phyloP scores from a whole-genome alignment of 352 stramenopile species.

The Globisporangium ultimum region DNA sequence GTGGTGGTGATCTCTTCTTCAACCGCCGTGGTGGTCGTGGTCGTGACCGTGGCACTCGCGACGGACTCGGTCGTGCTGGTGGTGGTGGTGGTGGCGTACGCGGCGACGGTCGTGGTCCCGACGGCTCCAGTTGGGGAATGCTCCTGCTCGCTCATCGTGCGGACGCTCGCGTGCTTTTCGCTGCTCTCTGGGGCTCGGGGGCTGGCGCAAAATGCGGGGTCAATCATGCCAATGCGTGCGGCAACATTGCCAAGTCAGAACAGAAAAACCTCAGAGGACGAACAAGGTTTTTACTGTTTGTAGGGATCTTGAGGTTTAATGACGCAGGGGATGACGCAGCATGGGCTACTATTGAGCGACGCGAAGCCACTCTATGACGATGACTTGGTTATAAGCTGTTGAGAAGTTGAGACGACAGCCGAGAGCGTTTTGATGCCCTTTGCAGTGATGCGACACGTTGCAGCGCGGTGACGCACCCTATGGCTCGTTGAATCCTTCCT shows the following conservation, averaged over 20 bases:
- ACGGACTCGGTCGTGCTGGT: conserved; percentile 6
- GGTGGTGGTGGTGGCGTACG: neutral
- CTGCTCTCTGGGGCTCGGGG: neutral
- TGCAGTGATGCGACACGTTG: neutral
- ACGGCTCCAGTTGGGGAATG: conserved; percentile 15
- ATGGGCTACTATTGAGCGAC: conserved; percentile 1
- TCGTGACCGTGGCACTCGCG: conserved; percentile 3
- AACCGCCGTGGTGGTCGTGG: conserved; percentile 7
- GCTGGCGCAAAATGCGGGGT: neutral
- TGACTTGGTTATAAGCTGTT: neutral
- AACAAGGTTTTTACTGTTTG: neutral
- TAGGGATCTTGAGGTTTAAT: neutral
- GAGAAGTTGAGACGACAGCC: neutral
- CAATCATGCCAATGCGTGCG: neutral
- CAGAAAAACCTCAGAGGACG: neutral
- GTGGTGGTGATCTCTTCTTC: conserved; percentile 2
- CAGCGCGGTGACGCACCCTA: neutral
- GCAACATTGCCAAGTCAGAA: neutral
- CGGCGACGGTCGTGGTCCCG: conserved; percentile 2
- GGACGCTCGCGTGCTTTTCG: neutral
- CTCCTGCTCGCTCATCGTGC: conserved; percentile 8
- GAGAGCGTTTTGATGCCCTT: too few species aligned
- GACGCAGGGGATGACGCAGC: conserved; percentile 10
- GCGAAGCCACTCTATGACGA: neutral
- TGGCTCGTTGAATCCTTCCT: too few species aligned